Evolutionary conservation across 2,329 filamentous ascomycete genomes (phyloP).

Genomic region (Ampelomyces quisqualis): DNA sequence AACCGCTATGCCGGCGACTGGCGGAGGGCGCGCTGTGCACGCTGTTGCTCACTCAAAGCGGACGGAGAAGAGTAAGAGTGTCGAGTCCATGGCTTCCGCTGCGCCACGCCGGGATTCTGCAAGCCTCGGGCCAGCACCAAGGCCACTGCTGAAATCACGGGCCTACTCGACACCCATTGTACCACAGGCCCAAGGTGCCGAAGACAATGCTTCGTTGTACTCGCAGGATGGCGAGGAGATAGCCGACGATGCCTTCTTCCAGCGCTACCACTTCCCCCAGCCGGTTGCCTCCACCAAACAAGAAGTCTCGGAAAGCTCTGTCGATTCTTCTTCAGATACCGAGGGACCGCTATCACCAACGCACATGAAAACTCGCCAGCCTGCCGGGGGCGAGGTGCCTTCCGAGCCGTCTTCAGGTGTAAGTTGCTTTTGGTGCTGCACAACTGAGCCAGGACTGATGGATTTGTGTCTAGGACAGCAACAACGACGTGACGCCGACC

Average conservation of each 20-base stretch:
- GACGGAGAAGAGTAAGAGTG: constrained; percentile 29
- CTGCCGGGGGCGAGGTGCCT: constrained; percentile 20
- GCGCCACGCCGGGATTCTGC: constrained; percentile 19
- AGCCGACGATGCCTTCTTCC: constrained; percentile 45
- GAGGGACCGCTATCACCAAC: constrained; percentile 44
- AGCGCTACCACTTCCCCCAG: constrained; percentile 43
- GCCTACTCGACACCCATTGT: constrained; percentile 42
- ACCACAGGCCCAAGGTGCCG: constrained; percentile 26
- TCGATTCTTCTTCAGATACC: constrained; percentile 39
- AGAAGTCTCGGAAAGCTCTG: constrained; percentile 27
- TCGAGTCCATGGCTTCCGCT: constrained; percentile 27
- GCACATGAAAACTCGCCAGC: constrained; percentile 29
- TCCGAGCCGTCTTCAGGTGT: constrained; percentile 28
- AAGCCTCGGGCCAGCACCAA: constrained; percentile 27
- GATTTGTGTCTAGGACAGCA: constrained; percentile 24
- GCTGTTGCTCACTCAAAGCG: constrained; percentile 14
- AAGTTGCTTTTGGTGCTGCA: constrained; percentile 15
- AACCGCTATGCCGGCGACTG: constrained; percentile 18
- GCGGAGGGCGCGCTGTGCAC: constrained; percentile 16
- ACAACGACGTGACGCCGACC: constrained; percentile 32
- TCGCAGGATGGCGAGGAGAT: constrained; percentile 53
- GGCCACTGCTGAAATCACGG: constrained; percentile 38
- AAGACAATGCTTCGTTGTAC: constrained; percentile 51
- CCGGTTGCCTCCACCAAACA: constrained; percentile 20
- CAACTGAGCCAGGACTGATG: constrained; percentile 21